phyloP scores from a whole-genome alignment of 1,284 basidiomycete species.

The Pyrrhoderma lamaoense region DNA sequence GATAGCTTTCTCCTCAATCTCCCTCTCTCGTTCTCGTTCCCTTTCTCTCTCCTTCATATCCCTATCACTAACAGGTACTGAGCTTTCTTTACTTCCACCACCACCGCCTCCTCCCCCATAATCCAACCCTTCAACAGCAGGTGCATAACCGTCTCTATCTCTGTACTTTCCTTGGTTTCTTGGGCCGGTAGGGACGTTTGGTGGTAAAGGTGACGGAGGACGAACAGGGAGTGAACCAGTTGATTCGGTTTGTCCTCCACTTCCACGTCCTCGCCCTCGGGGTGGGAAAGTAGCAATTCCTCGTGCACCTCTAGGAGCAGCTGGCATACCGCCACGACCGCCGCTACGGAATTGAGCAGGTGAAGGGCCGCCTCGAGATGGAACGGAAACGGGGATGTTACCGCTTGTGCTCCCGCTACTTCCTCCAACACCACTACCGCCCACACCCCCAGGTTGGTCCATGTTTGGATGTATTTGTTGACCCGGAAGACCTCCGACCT shows the following conservation, averaged over 20 bases:
- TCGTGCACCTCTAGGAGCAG: slow-evolving; percentile 24
- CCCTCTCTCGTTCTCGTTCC: slow-evolving; percentile 4
- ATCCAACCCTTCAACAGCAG: slow-evolving; percentile 77
- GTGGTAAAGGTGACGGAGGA: slow-evolving; percentile 72
- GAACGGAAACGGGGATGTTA: slow-evolving; percentile 17
- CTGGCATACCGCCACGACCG: slow-evolving; percentile 42
- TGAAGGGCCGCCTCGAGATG: slow-evolving; percentile 33
- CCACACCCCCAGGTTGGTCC: slow-evolving; percentile 34
- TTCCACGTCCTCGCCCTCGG: slow-evolving; percentile 34
- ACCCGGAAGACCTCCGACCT: slow-evolving; percentile 25
- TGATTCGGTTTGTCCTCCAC: slow-evolving; percentile 22
- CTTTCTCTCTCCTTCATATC: slow-evolving; percentile 2
- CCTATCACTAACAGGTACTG: background rate
- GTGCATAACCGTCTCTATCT: slow-evolving; percentile 72
- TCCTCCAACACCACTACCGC: no score
- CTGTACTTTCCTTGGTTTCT: slow-evolving; percentile 76
- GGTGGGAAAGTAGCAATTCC: slow-evolving; percentile 17
- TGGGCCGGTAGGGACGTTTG: slow-evolving; percentile 77
- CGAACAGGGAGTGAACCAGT: slow-evolving; percentile 46
- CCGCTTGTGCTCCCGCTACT: background rate
- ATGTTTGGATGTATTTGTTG: slow-evolving; percentile 53
- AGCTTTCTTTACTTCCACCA: slow-evolving; percentile 32
- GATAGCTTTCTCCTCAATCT: background rate
- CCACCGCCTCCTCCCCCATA: slow-evolving; percentile 57
- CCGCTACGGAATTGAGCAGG: slow-evolving; percentile 42